Evolutionary conservation across 176 grass and related monocot genomes (phyloP).

Genomic region (Stipa capillata): DNA sequence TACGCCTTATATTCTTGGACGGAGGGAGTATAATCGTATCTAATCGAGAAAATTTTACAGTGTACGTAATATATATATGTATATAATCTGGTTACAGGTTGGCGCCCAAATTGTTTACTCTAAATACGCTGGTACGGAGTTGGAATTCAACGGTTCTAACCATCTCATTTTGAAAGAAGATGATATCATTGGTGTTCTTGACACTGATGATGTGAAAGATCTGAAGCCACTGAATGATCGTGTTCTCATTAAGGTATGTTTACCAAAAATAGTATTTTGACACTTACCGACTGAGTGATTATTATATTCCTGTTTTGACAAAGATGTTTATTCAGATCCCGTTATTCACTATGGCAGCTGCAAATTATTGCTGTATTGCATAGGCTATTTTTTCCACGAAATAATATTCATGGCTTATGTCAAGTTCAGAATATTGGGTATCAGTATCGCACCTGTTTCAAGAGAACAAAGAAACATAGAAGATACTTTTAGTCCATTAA

Average conservation of each 20-base stretch:
- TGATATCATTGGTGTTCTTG: constrained; percentile 84
- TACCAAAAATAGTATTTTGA: background rate
- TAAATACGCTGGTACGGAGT: constrained; percentile 81
- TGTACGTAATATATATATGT: no score
- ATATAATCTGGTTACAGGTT: constrained; percentile 27
- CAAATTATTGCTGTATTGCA: background rate
- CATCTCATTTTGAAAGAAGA: constrained; percentile 95
- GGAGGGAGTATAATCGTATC: no score
- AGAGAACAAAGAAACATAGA: background rate
- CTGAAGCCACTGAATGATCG: constrained; percentile 81
- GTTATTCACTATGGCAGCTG: background rate
- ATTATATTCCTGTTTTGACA: background rate
- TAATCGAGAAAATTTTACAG: no score
- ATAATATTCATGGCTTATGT: background rate
- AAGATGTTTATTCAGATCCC: background rate
- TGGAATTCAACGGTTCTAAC: constrained; percentile 61
- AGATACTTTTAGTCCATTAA: background rate
- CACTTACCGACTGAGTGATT: background rate
- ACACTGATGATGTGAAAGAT: constrained; percentile 80
- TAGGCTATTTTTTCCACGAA: background rate
- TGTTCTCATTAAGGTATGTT: constrained; percentile 76
- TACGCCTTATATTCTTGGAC: no score
- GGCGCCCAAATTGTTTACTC: constrained; percentile 76
- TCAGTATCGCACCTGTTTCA: background rate
- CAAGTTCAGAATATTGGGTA: background rate